phyloP scores from a whole-genome alignment of 1,284 basidiomycete species.

The Rhodotorula sp. region DNA sequence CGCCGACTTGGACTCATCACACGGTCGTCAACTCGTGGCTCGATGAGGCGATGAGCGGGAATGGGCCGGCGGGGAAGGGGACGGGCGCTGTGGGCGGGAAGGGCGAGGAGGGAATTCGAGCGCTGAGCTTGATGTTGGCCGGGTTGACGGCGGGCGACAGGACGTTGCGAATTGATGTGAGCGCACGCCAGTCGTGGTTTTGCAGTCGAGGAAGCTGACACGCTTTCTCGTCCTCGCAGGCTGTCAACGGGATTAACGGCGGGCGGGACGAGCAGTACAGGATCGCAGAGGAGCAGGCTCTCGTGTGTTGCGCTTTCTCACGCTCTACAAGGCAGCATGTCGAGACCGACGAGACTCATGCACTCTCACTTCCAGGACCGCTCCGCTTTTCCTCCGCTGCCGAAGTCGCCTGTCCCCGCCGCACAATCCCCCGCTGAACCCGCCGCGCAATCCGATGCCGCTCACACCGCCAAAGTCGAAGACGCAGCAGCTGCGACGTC shows the following conservation, averaged over 20 bases:
- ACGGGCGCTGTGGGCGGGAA: conserved; percentile 5
- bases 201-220: neutral
- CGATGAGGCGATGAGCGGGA: neutral
- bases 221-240: neutral
- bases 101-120: conserved; percentile 25
- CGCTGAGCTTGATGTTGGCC: conserved; percentile 19
- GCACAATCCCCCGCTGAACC: too few relatives aligned
- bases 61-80: neutral
- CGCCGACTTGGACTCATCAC: neutral
- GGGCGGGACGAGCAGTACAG: conserved; percentile 4
- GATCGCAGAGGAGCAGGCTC: conserved; percentile 20
- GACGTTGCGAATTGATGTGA: conserved; percentile 13
- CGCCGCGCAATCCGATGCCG: too few relatives aligned
- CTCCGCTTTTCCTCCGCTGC: neutral
- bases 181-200: neutral
- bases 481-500: neutral
- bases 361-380: neutral
- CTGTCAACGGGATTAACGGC: conserved; percentile 2
- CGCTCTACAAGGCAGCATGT: neutral
- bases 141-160: conserved; percentile 3
- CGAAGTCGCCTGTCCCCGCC: too few relatives aligned
- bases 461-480: too few relatives aligned
- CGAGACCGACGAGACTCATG: neutral
- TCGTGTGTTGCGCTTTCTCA: neutral
- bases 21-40: neutral